Evolutionary conservation across 2,329 filamentous ascomycete genomes (phyloP).

Genomic region (Gliomastix tumulicola): DNA sequence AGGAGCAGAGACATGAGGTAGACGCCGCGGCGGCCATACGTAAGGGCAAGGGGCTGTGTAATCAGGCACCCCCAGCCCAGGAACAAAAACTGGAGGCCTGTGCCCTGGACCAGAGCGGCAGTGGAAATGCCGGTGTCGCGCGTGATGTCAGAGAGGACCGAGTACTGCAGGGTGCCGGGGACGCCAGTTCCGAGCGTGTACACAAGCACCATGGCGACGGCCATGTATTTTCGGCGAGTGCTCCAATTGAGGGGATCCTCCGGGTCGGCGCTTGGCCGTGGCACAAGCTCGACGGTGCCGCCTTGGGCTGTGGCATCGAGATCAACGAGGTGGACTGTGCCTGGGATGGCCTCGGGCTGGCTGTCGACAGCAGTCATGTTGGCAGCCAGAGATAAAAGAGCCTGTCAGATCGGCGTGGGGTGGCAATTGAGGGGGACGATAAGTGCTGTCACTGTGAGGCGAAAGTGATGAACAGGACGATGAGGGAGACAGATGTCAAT

Average conservation of each 20-base stretch:
- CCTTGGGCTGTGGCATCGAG: slow-evolving; percentile 25
- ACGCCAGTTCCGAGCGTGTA: slow-evolving; percentile 48
- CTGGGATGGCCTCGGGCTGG: slow-evolving; percentile 19
- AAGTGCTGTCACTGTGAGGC: too few relatives aligned
- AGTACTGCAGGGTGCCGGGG: slow-evolving; percentile 47
- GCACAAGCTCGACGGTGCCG: slow-evolving; percentile 35
- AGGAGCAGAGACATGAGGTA: slow-evolving; percentile 32
- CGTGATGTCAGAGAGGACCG: slow-evolving; percentile 42
- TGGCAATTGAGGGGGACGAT: too few relatives aligned
- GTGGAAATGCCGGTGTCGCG: slow-evolving; percentile 36
- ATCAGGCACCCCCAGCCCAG: slow-evolving; percentile 43
- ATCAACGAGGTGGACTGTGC: slow-evolving; percentile 33
- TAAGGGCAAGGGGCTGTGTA: slow-evolving; percentile 44
- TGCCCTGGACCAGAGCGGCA: slow-evolving; percentile 37
- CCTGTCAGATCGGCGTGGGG: too few relatives aligned
- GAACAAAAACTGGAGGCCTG: slow-evolving; percentile 44
- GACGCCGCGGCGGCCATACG: slow-evolving; percentile 41
- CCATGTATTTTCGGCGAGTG: slow-evolving; percentile 37
- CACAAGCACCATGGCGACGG: slow-evolving; percentile 42
- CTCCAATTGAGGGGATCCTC: slow-evolving; percentile 48
- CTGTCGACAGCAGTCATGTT: too few relatives aligned
- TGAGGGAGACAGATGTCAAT: too few relatives aligned
- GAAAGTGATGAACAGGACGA: too few relatives aligned
- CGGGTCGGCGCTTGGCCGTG: slow-evolving; percentile 42
- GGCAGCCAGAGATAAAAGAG: too few relatives aligned